A percentile compares a stretch with the other conserved stretches of the same genome.
Evolutionary conservation across 345 rosid species (phyloP).

Genomic region (Camelina sativa): DNA sequence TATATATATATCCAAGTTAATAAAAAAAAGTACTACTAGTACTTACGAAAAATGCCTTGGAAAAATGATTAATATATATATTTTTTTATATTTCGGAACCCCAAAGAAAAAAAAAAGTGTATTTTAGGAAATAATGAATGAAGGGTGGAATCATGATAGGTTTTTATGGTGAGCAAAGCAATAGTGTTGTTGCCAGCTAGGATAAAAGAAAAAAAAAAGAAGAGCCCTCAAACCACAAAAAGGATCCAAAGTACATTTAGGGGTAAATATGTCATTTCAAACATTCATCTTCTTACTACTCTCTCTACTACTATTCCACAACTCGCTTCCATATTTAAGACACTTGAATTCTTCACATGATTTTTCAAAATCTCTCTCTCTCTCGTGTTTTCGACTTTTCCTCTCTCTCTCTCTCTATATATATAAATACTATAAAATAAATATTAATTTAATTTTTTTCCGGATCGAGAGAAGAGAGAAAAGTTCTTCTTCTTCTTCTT

Average conservation of each 20-base stretch:
- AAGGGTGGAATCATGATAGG: constrained; percentile 37
- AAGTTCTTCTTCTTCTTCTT: neutral
- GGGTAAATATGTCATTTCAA: constrained; percentile 34
- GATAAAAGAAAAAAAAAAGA: neutral
- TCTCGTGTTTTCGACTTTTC: constrained; percentile 27
- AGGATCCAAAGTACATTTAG: constrained; percentile 29
- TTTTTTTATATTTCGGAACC: too few species aligned
- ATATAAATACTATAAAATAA: neutral
- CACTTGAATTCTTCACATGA: constrained; percentile 42
- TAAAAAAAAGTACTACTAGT: too few species aligned
- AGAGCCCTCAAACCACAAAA: neutral
- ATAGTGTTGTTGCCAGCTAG: constrained; percentile 44
- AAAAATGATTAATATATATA: too few species aligned
- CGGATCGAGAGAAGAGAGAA: constrained; percentile 34
- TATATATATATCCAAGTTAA: too few species aligned
- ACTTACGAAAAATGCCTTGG: too few species aligned
- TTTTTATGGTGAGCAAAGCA: constrained; percentile 19
- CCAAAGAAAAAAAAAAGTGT: neutral
- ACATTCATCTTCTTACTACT: neutral
- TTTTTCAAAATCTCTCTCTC: constrained; percentile 33
- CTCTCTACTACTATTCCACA: constrained; percentile 11
- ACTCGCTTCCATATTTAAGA: constrained; percentile 45
- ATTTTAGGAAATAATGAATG: constrained; percentile 38
- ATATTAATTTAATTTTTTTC: neutral
- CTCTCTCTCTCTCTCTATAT: constrained; percentile 22